Percentiles rank a stretch among this genome's conserved stretches.
Evolutionary conservation across 192 early-diverging fungal species (phyloP).

Genomic region (Chytriomyces confervae): DNA sequence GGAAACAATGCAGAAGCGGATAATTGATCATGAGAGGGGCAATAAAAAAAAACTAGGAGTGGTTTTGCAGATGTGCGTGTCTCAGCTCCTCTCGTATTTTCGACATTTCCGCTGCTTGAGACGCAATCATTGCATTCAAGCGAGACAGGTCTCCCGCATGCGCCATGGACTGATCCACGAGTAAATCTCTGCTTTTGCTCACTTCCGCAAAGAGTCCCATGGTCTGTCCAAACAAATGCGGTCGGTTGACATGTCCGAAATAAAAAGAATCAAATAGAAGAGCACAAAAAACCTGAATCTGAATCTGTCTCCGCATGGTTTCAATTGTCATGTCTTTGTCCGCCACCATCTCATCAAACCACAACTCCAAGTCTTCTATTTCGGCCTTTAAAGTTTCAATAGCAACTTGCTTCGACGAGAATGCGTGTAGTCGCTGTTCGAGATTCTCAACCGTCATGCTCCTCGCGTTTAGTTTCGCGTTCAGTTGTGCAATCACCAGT

Average conservation of each 20-base stretch:
- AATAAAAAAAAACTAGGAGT: too few relatives aligned
- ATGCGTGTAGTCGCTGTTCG: slow-evolving; percentile 6
- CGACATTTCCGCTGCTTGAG: slow-evolving; percentile 16
- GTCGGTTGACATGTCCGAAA: neutral
- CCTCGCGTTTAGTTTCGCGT: slow-evolving; percentile 14
- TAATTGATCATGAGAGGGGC: too few relatives aligned
- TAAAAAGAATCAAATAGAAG: neutral
- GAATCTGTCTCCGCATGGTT: slow-evolving; percentile 37
- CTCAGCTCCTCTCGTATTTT: slow-evolving; percentile 22
- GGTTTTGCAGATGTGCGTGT: neutral
- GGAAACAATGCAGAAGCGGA: too few relatives aligned
- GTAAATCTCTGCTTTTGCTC: slow-evolving; percentile 25
- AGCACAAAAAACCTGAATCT: slow-evolving; percentile 27
- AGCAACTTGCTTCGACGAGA: slow-evolving; percentile 23
- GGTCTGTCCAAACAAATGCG: neutral
- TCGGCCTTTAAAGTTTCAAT: slow-evolving; percentile 13
- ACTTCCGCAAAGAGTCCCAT: slow-evolving; percentile 36
- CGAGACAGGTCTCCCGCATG: slow-evolving; percentile 21
- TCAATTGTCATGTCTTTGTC: slow-evolving; percentile 43
- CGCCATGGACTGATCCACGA: slow-evolving; percentile 14
- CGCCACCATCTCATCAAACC: slow-evolving; percentile 32
- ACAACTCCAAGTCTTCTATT: slow-evolving; percentile 18
- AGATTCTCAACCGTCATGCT: slow-evolving; percentile 24
- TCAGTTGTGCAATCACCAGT: slow-evolving; percentile 9
- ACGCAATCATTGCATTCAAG: slow-evolving; percentile 27